Evolutionary conservation across 2,329 filamentous ascomycete species (phyloP), one percentile per base, ranked within the genome.

Genomic region (Diaporthe sp.): DNA sequence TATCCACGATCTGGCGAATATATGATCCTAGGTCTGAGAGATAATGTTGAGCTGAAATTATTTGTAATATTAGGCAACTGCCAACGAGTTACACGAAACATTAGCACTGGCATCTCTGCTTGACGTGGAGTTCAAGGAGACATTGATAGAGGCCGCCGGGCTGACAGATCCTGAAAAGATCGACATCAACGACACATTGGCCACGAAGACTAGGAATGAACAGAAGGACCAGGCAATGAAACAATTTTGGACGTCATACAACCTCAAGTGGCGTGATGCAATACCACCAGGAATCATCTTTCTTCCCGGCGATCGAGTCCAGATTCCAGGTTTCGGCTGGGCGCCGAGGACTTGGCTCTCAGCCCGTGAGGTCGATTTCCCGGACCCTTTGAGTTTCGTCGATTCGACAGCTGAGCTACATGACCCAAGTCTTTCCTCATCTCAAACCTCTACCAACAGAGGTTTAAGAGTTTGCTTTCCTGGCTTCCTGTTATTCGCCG

Each of bases 211-310:
- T 12, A 57, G 54, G 17, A 35, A 57, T 9, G 6, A 57, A 22
- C 15, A 22, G 30, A 57, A 57, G 54, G 54, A 57, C 15, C 7
- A 35, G 19, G 54, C 54, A 22, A 57, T 57, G 54, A 33, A 35
- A 17, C 30, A 57, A 35, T 57, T 57, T 17, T 57, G 54, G 54
- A 10, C 5, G 35, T 57, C 54, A 22, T 57, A 35, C 30, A 8
- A 57, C 17, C 28, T 7, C 54, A 35, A 57, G 35, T 57, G 54
- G 54, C 30, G 22, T 57, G 54, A 17, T 57, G 28, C 54, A 35
- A 57, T 57, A 35, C 54, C 54, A 6, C 54, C 54, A 22, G 54
- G 54, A 35, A 57, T 57, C 54, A 57, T 57, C 17, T 57, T 57
- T 22, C 30, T 57, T 33, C 54, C 54, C 7, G 54, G 54, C 15